phyloP scores from a whole-genome alignment of 257 asterid genomes.

The Coffea eugenioides region DNA sequence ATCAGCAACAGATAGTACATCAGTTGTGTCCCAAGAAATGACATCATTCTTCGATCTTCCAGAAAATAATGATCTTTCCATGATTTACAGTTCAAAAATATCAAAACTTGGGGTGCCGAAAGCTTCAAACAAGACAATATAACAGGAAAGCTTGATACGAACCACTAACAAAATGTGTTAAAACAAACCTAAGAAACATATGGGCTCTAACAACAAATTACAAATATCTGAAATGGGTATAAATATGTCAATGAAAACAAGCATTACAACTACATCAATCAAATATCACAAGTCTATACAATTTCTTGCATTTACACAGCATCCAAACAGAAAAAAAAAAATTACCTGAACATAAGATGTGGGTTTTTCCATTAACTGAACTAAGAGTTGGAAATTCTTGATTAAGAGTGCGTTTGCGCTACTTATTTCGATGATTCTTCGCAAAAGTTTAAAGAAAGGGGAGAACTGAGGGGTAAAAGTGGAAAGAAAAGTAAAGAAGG shows the following conservation, averaged over 20 bases:
- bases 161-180: not conserved
- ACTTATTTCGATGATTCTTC: not conserved
- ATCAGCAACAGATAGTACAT: not conserved
- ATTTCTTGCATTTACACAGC: not conserved
- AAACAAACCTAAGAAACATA: not conserved
- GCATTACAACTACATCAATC: not conserved
- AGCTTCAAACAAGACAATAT: not conserved
- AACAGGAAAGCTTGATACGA: not conserved
- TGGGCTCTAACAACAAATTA: not conserved
- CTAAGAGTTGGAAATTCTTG: not conserved
- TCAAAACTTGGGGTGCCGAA: not conserved
- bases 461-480: not conserved
- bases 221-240: not conserved
- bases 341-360: conserved; percentile 10
- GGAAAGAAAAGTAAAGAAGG: not conserved
- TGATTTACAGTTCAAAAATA: not conserved
- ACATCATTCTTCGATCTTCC: not conserved
- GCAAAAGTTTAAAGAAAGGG: not conserved
- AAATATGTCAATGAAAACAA: not conserved
- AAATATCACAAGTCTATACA: not conserved
- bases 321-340: not conserved
- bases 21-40: not conserved
- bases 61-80: not conserved
- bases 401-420: not conserved
- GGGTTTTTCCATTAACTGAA: conserved; percentile 3